Evolutionary conservation across 257 asterid species (phyloP).

Genomic region (Sherardia arvensis): DNA sequence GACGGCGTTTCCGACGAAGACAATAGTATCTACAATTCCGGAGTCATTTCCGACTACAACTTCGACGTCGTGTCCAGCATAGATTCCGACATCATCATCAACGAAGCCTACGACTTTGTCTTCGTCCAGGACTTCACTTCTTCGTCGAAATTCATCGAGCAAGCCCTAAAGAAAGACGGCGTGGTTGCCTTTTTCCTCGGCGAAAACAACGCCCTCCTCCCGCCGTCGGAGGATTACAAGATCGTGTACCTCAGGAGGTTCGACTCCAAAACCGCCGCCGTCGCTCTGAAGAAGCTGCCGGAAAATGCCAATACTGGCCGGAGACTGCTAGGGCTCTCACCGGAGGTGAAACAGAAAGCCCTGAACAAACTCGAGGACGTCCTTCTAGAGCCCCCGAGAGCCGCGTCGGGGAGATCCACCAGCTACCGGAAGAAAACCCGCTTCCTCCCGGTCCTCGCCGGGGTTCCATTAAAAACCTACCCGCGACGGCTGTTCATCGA

Average conservation of each 20-base stretch:
- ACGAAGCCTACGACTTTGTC: constrained; percentile 17
- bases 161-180: constrained; percentile 23
- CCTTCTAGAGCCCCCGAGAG: constrained; percentile 33
- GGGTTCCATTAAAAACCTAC: constrained; percentile 27
- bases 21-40: neutral
- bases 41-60: neutral
- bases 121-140: constrained; percentile 6
- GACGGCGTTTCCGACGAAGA: neutral
- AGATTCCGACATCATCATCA: neutral
- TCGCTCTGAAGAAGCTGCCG: constrained; percentile 18
- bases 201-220: neutral
- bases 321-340: constrained; percentile 6
- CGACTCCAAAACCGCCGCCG: constrained; percentile 8
- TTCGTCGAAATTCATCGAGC: constrained; percentile 8
- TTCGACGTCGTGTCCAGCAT: constrained; percentile 12
- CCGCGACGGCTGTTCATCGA: constrained; percentile 35
- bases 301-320: neutral
- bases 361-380: constrained; percentile 28
- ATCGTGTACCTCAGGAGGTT: constrained; percentile 21
- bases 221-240: constrained; percentile 13
- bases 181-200: constrained; percentile 9
- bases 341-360: constrained; percentile 18
- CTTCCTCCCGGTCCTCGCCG: constrained; percentile 36
- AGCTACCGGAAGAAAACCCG: constrained; percentile 18
- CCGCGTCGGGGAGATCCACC: constrained; percentile 30